These are phyloP conservation scores for Metschnikowia lachancei DNA, from an alignment of 805 yeast species.

Conservation along the genomic window DNA sequence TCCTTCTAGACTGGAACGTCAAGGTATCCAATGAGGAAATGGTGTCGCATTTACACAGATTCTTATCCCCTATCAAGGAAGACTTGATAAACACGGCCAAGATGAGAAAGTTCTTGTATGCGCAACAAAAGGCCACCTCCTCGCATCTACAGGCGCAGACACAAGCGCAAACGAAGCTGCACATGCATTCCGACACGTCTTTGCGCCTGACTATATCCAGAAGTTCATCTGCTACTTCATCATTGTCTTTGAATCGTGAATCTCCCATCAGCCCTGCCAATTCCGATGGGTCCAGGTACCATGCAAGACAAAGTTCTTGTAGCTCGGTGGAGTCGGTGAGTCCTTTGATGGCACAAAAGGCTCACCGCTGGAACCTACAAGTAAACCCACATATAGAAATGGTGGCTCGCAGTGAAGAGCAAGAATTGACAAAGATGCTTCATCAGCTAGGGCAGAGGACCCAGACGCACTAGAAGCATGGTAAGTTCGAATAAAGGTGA, in stretches of 20 bases:
- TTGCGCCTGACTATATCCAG: conserved; percentile 14
- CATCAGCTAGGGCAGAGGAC: conserved; percentile 11
- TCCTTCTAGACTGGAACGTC: conserved; percentile 69
- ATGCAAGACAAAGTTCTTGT: conserved; percentile 25
- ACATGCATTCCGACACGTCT: not conserved
- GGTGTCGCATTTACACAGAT: conserved; percentile 38
- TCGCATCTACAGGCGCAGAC: conserved; percentile 6
- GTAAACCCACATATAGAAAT: conserved; percentile 18
- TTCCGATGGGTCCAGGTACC: conserved; percentile 12
- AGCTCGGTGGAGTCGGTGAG: conserved; percentile 20
- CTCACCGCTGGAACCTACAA: not conserved
- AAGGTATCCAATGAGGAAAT: conserved; percentile 46
- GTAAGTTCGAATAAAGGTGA: not conserved
- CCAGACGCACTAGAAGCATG: not conserved
- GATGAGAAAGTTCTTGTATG: conserved; percentile 32
- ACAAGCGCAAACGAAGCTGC: conserved; percentile 5
- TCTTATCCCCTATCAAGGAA: conserved; percentile 52
- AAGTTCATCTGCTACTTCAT: conserved; percentile 17
- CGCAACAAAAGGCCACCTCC: conserved; percentile 24
- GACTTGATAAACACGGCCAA: conserved; percentile 34
- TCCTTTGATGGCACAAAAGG: conserved; percentile 9
- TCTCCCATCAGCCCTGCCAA: conserved; percentile 8
- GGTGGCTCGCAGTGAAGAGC: conserved; percentile 18
- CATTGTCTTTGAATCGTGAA: conserved; percentile 17
- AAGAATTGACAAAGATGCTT: conserved; percentile 17